A percentile compares a stretch with the other conserved stretches of the same genome.
Evolutionary conservation across 306 rosid species (phyloP).

Genomic region (Ochetophila trinervis): DNA sequence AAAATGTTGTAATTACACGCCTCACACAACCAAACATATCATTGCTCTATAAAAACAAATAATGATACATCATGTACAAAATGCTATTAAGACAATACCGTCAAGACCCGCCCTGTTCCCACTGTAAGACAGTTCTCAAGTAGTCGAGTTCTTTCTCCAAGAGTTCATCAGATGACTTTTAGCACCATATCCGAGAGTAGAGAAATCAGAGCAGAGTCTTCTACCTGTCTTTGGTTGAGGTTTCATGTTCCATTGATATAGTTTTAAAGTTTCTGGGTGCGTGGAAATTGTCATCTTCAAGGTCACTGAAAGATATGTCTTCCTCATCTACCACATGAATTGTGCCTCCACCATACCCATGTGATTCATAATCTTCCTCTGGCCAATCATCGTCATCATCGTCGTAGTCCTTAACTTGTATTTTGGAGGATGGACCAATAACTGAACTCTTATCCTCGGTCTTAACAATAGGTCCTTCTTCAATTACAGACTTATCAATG

Average conservation of each 20-base stretch:
- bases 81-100: constrained; percentile 23
- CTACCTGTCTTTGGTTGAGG: constrained; percentile 11
- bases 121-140: neutral
- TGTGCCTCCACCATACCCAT: constrained; percentile 34
- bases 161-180: neutral
- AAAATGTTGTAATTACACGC: constrained; percentile 22
- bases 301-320: constrained; percentile 95
- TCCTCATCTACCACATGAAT: constrained; percentile 55
- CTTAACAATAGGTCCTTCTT: constrained; percentile 46
- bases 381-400: constrained; percentile 80
- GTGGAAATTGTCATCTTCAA: constrained; percentile 75
- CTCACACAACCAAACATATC: constrained; percentile 26
- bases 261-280: constrained; percentile 38
- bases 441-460: constrained; percentile 42
- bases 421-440: constrained; percentile 46
- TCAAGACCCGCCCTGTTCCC: constrained; percentile 4
- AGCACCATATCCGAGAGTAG: constrained; percentile 21
- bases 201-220: neutral
- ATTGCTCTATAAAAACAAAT: constrained; percentile 22
- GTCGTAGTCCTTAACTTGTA: constrained; percentile 39
- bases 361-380: constrained; percentile 73
- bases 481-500: constrained; percentile 57
- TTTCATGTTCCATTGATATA: constrained; percentile 38
- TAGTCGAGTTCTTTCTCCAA: neutral
- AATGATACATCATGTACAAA: constrained; percentile 49